phyloP scores from a whole-genome alignment of 2,329 filamentous ascomycete species.

The Fusarium poae region DNA sequence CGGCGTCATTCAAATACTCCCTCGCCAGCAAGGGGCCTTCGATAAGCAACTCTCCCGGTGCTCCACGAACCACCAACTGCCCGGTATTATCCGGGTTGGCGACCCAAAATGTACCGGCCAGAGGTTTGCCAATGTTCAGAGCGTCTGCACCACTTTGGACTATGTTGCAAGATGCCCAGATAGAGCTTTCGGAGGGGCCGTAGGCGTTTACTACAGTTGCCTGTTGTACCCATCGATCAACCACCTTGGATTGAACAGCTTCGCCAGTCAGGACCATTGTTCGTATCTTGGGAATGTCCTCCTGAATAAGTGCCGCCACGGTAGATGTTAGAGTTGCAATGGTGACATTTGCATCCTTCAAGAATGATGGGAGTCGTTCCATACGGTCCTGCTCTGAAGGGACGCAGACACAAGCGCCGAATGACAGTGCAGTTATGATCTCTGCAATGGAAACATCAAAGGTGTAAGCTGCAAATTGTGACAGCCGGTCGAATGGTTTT shows the following conservation, averaged over 20 bases:
- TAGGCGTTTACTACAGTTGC: conserved; percentile 8
- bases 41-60: conserved; percentile 5
- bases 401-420: conserved; percentile 7
- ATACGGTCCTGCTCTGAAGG: conserved; percentile 11
- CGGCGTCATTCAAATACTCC: conserved; percentile 4
- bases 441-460: conserved; percentile 12
- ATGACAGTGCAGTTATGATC: conserved; percentile 5
- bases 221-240: conserved; percentile 5
- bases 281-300: neutral
- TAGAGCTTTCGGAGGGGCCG: conserved; percentile 6
- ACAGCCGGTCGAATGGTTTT: neutral
- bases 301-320: conserved; percentile 1
- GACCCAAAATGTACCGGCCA: conserved; percentile 1
- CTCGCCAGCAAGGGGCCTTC: conserved; percentile 5
- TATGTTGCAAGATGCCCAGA: conserved; percentile 3
- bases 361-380: conserved; percentile 10
- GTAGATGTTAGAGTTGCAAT: conserved; percentile 4
- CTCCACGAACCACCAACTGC: conserved; percentile 1
- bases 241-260: conserved; percentile 6
- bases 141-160: neutral
- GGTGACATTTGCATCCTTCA: neutral
- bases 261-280: conserved; percentile 3
- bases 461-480: conserved; percentile 8
- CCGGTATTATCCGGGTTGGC: neutral
- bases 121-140: conserved; percentile 6